Evolutionary conservation across 75 land plant genomes (phyloP).

Genomic region (Chamaecyparis obtusa): DNA sequence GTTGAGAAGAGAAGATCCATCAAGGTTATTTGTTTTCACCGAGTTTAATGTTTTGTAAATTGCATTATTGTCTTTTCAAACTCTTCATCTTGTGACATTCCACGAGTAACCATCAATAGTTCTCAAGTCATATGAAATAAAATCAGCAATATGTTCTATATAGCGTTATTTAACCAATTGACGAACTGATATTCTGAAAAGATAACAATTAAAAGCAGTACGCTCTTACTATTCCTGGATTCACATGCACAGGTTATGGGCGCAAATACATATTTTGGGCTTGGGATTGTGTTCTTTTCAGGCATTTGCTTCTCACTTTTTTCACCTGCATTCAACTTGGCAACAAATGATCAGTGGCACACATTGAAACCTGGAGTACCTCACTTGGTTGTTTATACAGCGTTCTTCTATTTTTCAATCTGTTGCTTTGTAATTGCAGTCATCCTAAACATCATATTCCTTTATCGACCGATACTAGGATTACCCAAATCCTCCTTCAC

Average conservation of each 20-base stretch:
- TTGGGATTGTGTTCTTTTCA: conserved; percentile 80
- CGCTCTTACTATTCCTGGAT: background rate
- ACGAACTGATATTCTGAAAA: background rate
- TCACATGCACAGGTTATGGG: conserved; percentile 58
- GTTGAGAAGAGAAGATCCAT: conserved; percentile 80
- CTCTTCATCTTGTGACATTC: background rate
- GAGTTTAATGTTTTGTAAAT: background rate
- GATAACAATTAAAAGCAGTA: background rate
- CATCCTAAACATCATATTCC: conserved; percentile 64
- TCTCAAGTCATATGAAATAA: background rate
- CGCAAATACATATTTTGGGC: conserved; percentile 54
- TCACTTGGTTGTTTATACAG: conserved; percentile 86
- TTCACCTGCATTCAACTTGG: conserved; percentile 93
- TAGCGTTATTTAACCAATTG: background rate
- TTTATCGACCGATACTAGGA: conserved; percentile 75
- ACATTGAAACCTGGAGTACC: conserved; percentile 79
- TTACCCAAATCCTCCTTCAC: conserved; percentile 70
- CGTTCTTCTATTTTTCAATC: conserved; percentile 89
- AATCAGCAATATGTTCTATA: background rate
- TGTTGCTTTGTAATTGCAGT: conserved; percentile 70
- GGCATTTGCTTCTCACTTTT: conserved; percentile 93
- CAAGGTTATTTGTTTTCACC: conserved; percentile 46
- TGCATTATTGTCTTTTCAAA: background rate
- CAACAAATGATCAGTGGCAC: conserved; percentile 98
- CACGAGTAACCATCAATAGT: background rate